These are phyloP conservation scores for Kodamaea kaohsiungensis DNA, from an alignment of 805 yeast genomes.

Conservation along the genomic window DNA sequence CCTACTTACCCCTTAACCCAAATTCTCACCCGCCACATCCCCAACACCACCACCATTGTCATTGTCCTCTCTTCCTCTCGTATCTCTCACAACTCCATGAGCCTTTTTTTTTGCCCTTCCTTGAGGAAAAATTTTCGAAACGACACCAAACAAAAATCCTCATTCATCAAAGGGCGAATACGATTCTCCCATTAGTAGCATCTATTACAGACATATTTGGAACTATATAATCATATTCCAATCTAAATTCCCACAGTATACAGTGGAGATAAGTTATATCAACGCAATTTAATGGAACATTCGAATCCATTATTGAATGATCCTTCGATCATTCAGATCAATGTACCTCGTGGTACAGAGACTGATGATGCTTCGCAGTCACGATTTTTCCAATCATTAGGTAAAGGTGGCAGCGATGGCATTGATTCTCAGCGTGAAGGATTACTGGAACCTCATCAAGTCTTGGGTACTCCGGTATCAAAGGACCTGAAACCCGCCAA, in stretches of 20 bases:
- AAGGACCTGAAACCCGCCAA: slow-evolving; percentile 30
- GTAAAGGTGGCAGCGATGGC: background rate
- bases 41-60: background rate
- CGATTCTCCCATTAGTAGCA: background rate
- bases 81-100: background rate
- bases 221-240: background rate
- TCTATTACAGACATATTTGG: background rate
- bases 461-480: background rate
- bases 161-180: background rate
- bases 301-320: slow-evolving; percentile 27
- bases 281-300: background rate
- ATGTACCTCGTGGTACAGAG: background rate
- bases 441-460: background rate
- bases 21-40: background rate
- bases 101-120: background rate
- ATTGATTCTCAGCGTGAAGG: background rate
- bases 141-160: slow-evolving; percentile 2
- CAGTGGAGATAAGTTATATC: background rate
- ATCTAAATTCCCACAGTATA: background rate
- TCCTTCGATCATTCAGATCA: slow-evolving; percentile 30
- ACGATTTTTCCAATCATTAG: slow-evolving; percentile 6
- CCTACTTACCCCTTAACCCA: background rate
- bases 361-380: slow-evolving; percentile 1
- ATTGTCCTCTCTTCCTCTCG: background rate
- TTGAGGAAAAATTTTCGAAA: slow-evolving; percentile 6